A percentile compares a stretch with the other conserved stretches of the same genome.
phyloP scores from a whole-genome alignment of 139 green algal genomes.

The Spirogloea muscicola region DNA sequence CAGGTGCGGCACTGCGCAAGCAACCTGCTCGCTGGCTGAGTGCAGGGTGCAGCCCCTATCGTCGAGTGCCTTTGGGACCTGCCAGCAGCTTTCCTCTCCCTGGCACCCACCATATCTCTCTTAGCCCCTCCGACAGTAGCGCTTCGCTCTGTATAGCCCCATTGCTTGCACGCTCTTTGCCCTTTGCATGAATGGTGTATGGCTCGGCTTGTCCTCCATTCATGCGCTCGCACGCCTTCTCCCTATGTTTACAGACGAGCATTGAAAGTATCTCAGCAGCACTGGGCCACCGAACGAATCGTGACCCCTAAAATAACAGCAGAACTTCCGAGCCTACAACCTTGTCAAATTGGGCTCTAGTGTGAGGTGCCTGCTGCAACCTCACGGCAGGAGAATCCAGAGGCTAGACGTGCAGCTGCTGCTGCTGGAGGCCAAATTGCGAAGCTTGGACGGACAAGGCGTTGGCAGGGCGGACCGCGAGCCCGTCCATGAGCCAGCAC shows the following conservation, averaged over 20 bases:
- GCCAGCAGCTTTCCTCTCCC: not conserved
- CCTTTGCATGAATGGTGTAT: not conserved
- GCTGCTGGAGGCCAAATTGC: not conserved
- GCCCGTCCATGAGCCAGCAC: too few relatives aligned
- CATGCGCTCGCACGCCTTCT: not conserved
- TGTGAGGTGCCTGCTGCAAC: too few relatives aligned
- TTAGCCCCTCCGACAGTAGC: not conserved
- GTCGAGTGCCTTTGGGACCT: too few relatives aligned
- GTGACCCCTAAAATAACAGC: too few relatives aligned
- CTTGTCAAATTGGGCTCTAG: not conserved
- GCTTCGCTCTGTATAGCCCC: not conserved
- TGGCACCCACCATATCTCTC: not conserved
- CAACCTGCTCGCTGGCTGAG: too few relatives aligned
- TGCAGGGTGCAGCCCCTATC: too few relatives aligned
- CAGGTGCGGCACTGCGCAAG: too few relatives aligned
- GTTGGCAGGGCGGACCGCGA: too few relatives aligned
- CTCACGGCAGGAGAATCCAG: not conserved
- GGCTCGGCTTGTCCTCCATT: not conserved
- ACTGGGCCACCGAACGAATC: too few relatives aligned
- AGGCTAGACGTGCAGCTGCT: not conserved
- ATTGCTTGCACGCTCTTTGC: not conserved
- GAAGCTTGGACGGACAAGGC: not conserved
- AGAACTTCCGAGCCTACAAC: too few relatives aligned
- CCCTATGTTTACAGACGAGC: slow-evolving; percentile 4
- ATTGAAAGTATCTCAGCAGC: too few relatives aligned